Conservation (phyloP, 2,329 filamentous ascomycete species). For the Aspergillus sp. region DNA sequence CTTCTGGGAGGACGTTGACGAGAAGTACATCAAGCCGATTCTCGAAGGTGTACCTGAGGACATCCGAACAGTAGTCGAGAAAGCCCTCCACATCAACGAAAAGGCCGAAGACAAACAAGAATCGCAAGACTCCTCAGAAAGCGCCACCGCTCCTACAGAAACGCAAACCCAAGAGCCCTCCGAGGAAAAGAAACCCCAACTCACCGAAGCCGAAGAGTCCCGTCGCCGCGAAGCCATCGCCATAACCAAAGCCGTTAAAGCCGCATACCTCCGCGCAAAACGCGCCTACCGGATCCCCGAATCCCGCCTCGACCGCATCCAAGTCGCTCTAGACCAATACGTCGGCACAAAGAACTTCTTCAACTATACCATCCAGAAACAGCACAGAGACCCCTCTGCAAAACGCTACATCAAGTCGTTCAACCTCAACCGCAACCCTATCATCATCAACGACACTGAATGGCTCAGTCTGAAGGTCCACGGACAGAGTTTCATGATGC, state of each 20-base stretch:
- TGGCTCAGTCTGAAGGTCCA: constrained; percentile 96
- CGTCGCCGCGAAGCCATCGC: constrained; percentile 49
- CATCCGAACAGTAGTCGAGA: constrained; percentile 34
- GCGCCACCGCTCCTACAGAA: constrained; percentile 7
- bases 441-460: constrained; percentile 84
- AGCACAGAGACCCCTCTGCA: constrained; percentile 69
- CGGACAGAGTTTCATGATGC: constrained; percentile 99
- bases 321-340: constrained; percentile 67
- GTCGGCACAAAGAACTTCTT: constrained; percentile 86
- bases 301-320: constrained; percentile 65
- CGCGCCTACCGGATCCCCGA: constrained; percentile 73
- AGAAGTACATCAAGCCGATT: constrained; percentile 68
- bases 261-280: constrained; percentile 75
- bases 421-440: constrained; percentile 64
- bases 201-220: constrained; percentile 12
- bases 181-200: constrained; percentile 8
- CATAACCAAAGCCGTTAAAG: constrained; percentile 67
- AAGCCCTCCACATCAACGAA: constrained; percentile 34
- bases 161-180: constrained; percentile 8
- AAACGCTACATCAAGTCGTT: constrained; percentile 93
- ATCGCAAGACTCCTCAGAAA: constrained; percentile 6
- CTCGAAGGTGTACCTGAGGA: constrained; percentile 41
- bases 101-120: constrained; percentile 19
- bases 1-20: constrained; percentile 80
- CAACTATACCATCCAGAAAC: constrained; percentile 95